These are phyloP conservation scores for Hammondia hammondi DNA, from an alignment of 169 alveolate genomes.

Conservation along the genomic window DNA sequence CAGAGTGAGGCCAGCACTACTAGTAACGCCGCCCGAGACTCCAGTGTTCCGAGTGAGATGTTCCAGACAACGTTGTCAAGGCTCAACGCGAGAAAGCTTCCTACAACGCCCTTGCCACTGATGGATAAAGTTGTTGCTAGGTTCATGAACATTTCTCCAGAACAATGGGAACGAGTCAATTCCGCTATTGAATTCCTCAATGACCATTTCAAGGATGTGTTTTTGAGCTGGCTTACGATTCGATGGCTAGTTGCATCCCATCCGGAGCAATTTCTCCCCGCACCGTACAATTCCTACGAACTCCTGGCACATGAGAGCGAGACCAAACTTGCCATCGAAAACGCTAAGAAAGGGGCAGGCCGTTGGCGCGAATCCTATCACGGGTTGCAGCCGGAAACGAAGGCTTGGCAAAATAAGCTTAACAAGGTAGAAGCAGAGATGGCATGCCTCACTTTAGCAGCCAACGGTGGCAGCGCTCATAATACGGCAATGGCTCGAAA, in stretches of 20 bases:
- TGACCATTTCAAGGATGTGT: background rate
- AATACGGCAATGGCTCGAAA: background rate
- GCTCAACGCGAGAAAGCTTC: constrained; percentile 9
- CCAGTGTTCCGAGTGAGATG: background rate
- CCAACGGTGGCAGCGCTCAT: background rate
- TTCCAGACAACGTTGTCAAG: constrained; percentile 13
- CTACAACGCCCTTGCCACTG: constrained; percentile 22
- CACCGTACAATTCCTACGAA: constrained; percentile 28
- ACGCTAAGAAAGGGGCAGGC: background rate
- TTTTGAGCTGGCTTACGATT: background rate
- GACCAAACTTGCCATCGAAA: background rate
- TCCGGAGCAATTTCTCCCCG: constrained; percentile 38
- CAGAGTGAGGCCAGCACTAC: background rate
- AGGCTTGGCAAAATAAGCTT: background rate
- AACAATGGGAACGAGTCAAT: background rate
- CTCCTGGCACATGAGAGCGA: background rate
- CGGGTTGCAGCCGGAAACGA: background rate
- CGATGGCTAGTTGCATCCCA: constrained; percentile 36
- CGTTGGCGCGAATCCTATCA: background rate
- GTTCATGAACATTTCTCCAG: constrained; percentile 31
- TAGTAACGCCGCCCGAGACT: background rate
- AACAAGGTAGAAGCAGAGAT: background rate
- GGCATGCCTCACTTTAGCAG: background rate
- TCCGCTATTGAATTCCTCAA: background rate
- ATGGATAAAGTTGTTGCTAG: constrained; percentile 33